These are phyloP conservation scores for Pseudocercospora ulei DNA, from an alignment of 2,329 filamentous ascomycete species.

Conservation along the genomic window DNA sequence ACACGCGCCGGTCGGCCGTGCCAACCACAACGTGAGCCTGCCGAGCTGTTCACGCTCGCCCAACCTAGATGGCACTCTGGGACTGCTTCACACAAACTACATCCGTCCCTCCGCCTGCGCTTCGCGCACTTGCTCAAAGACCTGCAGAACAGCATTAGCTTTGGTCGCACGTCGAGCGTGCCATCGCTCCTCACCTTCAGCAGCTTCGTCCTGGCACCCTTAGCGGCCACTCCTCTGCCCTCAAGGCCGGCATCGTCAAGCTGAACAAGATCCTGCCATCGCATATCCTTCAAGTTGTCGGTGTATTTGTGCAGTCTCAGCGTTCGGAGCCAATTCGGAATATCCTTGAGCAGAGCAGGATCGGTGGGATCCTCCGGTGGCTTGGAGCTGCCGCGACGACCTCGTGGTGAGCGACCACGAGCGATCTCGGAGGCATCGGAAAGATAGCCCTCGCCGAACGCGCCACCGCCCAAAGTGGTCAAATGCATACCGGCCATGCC, in stretches of 20 bases:
- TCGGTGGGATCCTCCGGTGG: constrained; percentile 96
- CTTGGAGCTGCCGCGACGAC: constrained; percentile 87
- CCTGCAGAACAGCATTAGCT: constrained; percentile 44
- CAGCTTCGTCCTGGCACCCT: constrained; percentile 94
- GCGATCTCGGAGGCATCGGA: constrained; percentile 89
- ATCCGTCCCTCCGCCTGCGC: constrained; percentile 39
- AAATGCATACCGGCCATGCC: constrained; percentile 63
- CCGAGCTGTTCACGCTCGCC: not conserved
- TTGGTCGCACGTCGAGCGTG: too few species aligned
- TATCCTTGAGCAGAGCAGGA: constrained; percentile 78
- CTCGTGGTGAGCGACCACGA: constrained; percentile 82
- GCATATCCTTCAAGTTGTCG: constrained; percentile 92
- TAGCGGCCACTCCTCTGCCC: constrained; percentile 83
- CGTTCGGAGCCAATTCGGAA: constrained; percentile 90
- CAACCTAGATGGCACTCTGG: not conserved
- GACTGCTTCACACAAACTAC: constrained; percentile 11
- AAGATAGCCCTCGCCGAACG: constrained; percentile 74
- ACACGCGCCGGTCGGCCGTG: too few species aligned
- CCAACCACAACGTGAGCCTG: not conserved
- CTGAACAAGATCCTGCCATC: constrained; percentile 87
- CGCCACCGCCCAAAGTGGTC: constrained; percentile 46
- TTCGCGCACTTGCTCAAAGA: constrained; percentile 89
- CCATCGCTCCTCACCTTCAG: constrained; percentile 64
- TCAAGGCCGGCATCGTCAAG: constrained; percentile 89
- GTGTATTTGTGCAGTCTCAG: constrained; percentile 97